Base-by-base conservation (phyloP, 1,139 yeast genomes). In the Candida sp. region DNA sequence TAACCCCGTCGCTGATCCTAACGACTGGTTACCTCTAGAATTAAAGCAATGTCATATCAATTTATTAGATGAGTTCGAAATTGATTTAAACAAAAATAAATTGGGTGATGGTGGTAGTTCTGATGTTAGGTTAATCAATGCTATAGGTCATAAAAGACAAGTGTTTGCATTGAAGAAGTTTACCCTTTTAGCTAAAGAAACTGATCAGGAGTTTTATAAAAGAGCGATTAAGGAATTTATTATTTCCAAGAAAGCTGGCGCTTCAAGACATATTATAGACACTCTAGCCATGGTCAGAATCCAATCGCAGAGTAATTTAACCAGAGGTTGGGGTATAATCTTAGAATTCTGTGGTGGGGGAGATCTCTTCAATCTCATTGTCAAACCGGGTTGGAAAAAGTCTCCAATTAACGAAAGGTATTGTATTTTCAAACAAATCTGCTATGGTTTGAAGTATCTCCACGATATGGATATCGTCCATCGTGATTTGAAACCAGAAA, bases 271-370 rank as follows among this genome's bases (percentile, higher is more conserved):
- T 59, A 76, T 83, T 22, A 78, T 82, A 9, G 72, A 72, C 41
- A 81, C 84, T 4, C 68, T 71, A 49, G 79, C 79, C 21, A 56
- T 85, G 35, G 64, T 85, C 21, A 73, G 81, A 45, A 73, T 84
- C 30, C 87, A 83, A 46, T 72, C 84, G 2, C 75, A 79, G 21
- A 69, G 71, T 7, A 68, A 64, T 44, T 61, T 84, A 48, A 72
- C 79, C 3, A 66, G 91, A 51, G 86, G 89, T 3, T 86, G 95
- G 95, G 93, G 91, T 4, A 78, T 85, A 57, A 75, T 84, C 5
- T 68, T 86, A 70, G 89, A 84, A 51, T 75, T 64, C 47, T 84
- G 90, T 55, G 66, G 64, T 23, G 86, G 84, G 22, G 79, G 70
- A 22, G 84, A 79, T 56, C 62, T 79, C 42, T 74, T 75, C 50